Base-by-base conservation (phyloP, 2,329 filamentous ascomycete species). In the Alternaria panax region DNA sequence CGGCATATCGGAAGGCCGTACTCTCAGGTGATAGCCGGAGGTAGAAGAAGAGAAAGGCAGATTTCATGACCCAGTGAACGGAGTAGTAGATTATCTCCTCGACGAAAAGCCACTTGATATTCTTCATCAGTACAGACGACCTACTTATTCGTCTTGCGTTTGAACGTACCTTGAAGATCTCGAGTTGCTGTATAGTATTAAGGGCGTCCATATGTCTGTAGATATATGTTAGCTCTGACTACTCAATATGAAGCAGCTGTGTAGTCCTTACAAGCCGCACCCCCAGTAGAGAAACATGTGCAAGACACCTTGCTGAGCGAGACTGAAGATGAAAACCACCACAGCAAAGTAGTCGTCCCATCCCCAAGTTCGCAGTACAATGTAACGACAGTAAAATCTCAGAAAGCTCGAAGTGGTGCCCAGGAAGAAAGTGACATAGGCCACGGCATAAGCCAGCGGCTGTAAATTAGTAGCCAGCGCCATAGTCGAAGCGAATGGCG, bases 21-120 rank as follows among this genome's bases (percentile, higher is more conserved):
- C 45, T 62, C 2, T 67, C 63, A 0, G 63, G 64, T 3, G 74
- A 71, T 7, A 75, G 59, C 1, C 74, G 70, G 12, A 77, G 65
- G 48, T 76, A 78, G 62, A 78, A 78, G 46, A 74, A 63, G 0
- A 78, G 66, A 52, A 78, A 78, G 25, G 71, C 67, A 48, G 64
- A 68, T 60, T 77, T 78, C 54, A 78, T 71, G 14, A 65, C 52
- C 50, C 65, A 77, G 40, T 78, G 75, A 18, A 73, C 67, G 22
- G 63, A 65, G 38, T 73, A 65, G 51, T 77, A 77, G 45, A 64
- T 72, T 11, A 77, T 57, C 28, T 77, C 75, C 43, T 76, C 72
- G 16, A 70, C 62, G 20, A 77, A 76, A 7, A 76, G 65, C 34
- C 61, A 68, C 51, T 63, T 63, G 40, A 30, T 32, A 8, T 7